Evolutionary conservation across 1,139 yeast species (phyloP).

Genomic region (Scheffersomyces illinoinensis): DNA sequence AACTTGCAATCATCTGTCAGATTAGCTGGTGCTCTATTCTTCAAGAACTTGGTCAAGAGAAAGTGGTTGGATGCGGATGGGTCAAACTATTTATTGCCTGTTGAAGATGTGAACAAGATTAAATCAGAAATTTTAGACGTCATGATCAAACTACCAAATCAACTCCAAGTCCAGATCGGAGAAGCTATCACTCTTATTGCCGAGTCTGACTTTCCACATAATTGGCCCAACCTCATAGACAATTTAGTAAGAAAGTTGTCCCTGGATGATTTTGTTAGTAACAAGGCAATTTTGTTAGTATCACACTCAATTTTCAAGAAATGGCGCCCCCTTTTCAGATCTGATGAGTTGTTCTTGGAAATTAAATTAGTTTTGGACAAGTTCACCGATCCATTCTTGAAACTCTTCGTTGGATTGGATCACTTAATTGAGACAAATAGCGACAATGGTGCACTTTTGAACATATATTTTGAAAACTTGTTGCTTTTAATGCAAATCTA

Average conservation of each 20-base stretch:
- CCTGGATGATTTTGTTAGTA: slow-evolving; percentile 65
- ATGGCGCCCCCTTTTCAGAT: slow-evolving; percentile 93
- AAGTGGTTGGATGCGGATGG: slow-evolving; percentile 94
- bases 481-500: slow-evolving; percentile 75
- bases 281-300: slow-evolving; percentile 84
- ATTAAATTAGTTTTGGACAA: slow-evolving; percentile 84
- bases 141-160: slow-evolving; percentile 77
- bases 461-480: slow-evolving; percentile 67
- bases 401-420: slow-evolving; percentile 67
- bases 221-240: slow-evolving; percentile 81
- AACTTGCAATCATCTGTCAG: slow-evolving; percentile 59
- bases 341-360: slow-evolving; percentile 86
- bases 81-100: slow-evolving; percentile 55
- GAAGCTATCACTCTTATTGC: slow-evolving; percentile 93
- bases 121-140: slow-evolving; percentile 76
- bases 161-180: slow-evolving; percentile 85
- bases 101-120: slow-evolving; percentile 63
- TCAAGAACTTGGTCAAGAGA: slow-evolving; percentile 82
- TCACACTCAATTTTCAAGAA: slow-evolving; percentile 95
- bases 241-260: slow-evolving; percentile 68
- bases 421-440: slow-evolving; percentile 55
- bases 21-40: slow-evolving; percentile 86
- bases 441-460: slow-evolving; percentile 44
- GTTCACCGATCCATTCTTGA: slow-evolving; percentile 80
- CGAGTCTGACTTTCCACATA: slow-evolving; percentile 90